These are phyloP conservation scores for Trichoderma orchidacearum DNA, from an alignment of 495 filamentous ascomycete genomes.

Conservation along the genomic window DNA sequence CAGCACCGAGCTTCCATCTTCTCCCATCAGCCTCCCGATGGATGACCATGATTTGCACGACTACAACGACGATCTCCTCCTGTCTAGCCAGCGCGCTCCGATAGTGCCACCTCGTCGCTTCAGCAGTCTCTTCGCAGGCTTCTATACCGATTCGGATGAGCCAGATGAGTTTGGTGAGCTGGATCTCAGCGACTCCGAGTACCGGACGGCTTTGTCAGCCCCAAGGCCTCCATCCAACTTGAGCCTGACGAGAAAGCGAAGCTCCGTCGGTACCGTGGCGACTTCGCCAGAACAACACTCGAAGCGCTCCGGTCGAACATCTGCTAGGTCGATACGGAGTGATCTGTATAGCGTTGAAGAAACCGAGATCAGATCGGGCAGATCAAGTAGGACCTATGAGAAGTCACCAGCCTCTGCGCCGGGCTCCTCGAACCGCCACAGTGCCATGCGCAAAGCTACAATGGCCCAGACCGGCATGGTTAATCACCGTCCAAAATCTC, in stretches of 20 bases:
- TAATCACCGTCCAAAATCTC: constrained; percentile 51
- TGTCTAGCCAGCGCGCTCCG: constrained; percentile 42
- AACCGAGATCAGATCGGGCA: not conserved
- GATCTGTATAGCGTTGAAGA: not conserved
- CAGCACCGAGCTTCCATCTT: constrained; percentile 26
- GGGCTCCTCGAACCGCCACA: constrained; percentile 21
- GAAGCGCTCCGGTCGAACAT: constrained; percentile 6
- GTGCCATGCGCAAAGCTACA: constrained; percentile 43
- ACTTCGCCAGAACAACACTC: constrained; percentile 19
- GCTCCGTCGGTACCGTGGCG: constrained; percentile 9
- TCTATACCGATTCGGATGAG: constrained; percentile 46
- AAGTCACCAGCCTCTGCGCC: constrained; percentile 10
- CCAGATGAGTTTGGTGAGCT: constrained; percentile 45
- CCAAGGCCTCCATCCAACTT: constrained; percentile 30
- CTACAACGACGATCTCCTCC: constrained; percentile 70
- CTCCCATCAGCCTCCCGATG: constrained; percentile 17
- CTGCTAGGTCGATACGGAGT: not conserved
- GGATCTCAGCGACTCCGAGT: constrained; percentile 52
- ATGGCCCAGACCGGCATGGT: constrained; percentile 67
- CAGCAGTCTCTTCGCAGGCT: constrained; percentile 77
- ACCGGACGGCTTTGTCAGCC: constrained; percentile 48
- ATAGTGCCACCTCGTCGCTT: constrained; percentile 59
- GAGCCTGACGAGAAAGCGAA: constrained; percentile 21
- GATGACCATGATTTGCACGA: constrained; percentile 35
- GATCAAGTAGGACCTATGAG: constrained; percentile 13